Conservation (phyloP, 768 basidiomycete genomes). For the Lentinula guzmanii region DNA sequence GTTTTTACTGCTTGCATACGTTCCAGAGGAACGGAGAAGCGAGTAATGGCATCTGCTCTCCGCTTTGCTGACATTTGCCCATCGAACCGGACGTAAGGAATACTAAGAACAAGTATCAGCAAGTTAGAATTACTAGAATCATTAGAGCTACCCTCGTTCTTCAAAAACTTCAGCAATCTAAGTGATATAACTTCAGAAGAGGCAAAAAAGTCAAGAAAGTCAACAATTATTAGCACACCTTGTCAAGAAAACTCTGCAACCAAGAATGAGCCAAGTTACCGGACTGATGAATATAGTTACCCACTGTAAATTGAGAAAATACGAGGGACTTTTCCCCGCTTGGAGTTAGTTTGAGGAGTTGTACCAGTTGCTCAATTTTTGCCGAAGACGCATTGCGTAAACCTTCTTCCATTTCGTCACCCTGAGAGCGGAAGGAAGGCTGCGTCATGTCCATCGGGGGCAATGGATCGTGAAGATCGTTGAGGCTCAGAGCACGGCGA, state of each 20-base stretch:
- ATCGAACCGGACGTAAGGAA: slow-evolving; percentile 77
- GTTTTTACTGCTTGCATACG: neutral
- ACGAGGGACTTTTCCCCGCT: slow-evolving; percentile 74
- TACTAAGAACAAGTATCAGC: slow-evolving; percentile 31
- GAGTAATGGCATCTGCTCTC: slow-evolving; percentile 70
- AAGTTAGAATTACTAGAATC: neutral
- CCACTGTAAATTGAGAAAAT: slow-evolving; percentile 78
- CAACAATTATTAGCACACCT: neutral
- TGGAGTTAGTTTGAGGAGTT: slow-evolving; percentile 66
- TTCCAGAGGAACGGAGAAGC: slow-evolving; percentile 64
- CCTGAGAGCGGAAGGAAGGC: slow-evolving; percentile 33
- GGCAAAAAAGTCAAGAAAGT: neutral
- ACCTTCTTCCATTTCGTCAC: slow-evolving; percentile 31
- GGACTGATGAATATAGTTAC: neutral
- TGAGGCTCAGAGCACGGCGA: slow-evolving; percentile 51
- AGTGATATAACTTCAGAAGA: slow-evolving; percentile 3
- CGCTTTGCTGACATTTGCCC: slow-evolving; percentile 79
- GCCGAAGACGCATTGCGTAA: slow-evolving; percentile 61
- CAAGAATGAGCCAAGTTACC: neutral
- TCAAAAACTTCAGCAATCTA: slow-evolving; percentile 70
- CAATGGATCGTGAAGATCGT: slow-evolving; percentile 56
- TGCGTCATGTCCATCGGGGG: slow-evolving; percentile 70
- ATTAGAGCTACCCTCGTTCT: slow-evolving; percentile 43
- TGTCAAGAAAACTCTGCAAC: slow-evolving; percentile 2
- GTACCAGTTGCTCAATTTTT: slow-evolving; percentile 78